phyloP scores from a whole-genome alignment of 805 yeast genomes.

The Saccharomycopsis sp. region DNA sequence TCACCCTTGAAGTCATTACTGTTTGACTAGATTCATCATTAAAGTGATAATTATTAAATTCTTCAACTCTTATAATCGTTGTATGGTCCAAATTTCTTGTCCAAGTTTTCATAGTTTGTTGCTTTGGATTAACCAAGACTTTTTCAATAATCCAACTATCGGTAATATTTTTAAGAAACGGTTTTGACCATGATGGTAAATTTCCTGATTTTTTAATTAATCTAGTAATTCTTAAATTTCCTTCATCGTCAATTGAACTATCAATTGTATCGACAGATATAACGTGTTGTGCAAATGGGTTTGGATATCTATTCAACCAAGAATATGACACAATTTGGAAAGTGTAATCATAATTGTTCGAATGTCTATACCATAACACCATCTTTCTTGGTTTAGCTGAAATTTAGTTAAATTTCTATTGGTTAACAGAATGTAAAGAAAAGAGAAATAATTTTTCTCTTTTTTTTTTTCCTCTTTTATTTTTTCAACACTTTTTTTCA shows the following conservation, averaged over 20 bases:
- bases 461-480: too few species aligned
- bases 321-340: conserved; percentile 73
- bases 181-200: conserved; percentile 71
- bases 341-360: conserved; percentile 53
- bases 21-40: conserved; percentile 32
- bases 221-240: conserved; percentile 64
- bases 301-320: conserved; percentile 62
- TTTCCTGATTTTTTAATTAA: conserved; percentile 73
- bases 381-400: too few species aligned
- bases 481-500: too few species aligned
- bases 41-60: conserved; percentile 50
- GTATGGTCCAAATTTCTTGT: conserved; percentile 82
- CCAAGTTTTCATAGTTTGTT: conserved; percentile 53
- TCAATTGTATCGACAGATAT: conserved; percentile 73
- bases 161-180: conserved; percentile 61
- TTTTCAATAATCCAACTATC: conserved; percentile 80
- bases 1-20: conserved; percentile 50
- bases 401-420: too few species aligned
- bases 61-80: conserved; percentile 70
- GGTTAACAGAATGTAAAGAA: too few species aligned
- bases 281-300: conserved; percentile 83
- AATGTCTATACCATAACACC: conserved; percentile 56
- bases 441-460: too few species aligned
- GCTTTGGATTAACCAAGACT: conserved; percentile 60
- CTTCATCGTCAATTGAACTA: conserved; percentile 48